Conservation (phyloP, 306 rosid genomes). For the Casuarina equisetifolia region DNA sequence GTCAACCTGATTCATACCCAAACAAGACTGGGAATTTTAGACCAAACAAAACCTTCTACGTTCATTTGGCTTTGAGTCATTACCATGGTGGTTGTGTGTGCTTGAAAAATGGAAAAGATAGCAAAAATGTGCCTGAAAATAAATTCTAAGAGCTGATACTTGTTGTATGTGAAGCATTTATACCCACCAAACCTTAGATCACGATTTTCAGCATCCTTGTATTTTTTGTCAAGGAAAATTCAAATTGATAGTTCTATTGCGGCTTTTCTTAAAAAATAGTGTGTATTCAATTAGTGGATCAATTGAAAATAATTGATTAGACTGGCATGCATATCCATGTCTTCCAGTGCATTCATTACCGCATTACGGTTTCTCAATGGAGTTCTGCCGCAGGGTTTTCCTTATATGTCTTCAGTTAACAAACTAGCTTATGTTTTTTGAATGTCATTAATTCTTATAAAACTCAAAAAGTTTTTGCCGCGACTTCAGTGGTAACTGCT, state of each 20-base stretch:
- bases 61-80: neutral
- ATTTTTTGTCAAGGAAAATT: neutral
- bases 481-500: conserved; percentile 3
- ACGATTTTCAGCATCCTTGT: neutral
- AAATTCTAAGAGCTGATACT: neutral
- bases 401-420: neutral
- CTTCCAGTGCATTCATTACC: conserved; percentile 1
- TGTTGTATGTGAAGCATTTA: neutral
- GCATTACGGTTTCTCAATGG: neutral
- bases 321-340: neutral
- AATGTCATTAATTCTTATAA: neutral
- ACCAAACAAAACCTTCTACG: neutral
- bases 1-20: neutral
- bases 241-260: neutral
- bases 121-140: neutral
- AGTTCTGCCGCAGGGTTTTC: neutral
- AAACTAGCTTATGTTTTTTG: neutral
- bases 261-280: neutral
- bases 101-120: neutral
- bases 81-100: neutral
- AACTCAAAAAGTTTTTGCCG: neutral
- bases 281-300: neutral
- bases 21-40: neutral
- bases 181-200: neutral
- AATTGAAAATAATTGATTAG: neutral